These are phyloP conservation scores for Diaporthe amygdali DNA, from an alignment of 2,329 filamentous ascomycete genomes.

Conservation along the genomic window DNA sequence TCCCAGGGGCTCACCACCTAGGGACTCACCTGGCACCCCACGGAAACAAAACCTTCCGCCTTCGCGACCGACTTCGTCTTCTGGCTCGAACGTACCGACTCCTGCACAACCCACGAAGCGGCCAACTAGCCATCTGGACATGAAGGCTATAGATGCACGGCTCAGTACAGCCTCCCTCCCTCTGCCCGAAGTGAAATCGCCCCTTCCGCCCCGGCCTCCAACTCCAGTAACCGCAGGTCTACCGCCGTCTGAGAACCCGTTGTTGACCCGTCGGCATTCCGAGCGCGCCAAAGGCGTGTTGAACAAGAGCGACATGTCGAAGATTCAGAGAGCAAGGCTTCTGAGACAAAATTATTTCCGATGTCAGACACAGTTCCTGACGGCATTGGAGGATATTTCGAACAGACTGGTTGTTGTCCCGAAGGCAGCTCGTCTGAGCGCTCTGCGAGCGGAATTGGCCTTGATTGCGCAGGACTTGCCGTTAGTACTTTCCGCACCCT, in stretches of 20 bases:
- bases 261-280: conserved; percentile 62
- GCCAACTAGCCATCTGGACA: conserved; percentile 53
- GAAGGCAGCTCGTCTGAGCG: conserved; percentile 81
- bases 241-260: conserved; percentile 48
- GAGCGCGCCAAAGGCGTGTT: conserved; percentile 63
- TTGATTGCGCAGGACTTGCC: conserved; percentile 82
- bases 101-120: conserved; percentile 45
- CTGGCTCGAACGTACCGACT: conserved; percentile 33
- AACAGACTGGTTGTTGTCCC: conserved; percentile 84
- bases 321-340: conserved; percentile 71
- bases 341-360: conserved; percentile 84
- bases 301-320: conserved; percentile 66
- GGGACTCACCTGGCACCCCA: conserved; percentile 26
- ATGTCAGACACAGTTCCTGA: conserved; percentile 80
- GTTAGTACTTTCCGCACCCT: background rate
- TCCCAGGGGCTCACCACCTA: conserved; percentile 31
- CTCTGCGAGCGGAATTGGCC: conserved; percentile 79
- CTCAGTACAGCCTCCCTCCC: conserved; percentile 73
- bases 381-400: conserved; percentile 82
- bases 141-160: conserved; percentile 61
- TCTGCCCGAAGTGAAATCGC: conserved; percentile 64
- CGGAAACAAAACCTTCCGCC: conserved; percentile 27
- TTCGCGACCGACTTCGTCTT: conserved; percentile 30
- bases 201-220: conserved; percentile 56
- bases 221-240: conserved; percentile 64